Base-by-base conservation (phyloP, 148 eudicot genomes). In the Spergularia bocconei region DNA sequence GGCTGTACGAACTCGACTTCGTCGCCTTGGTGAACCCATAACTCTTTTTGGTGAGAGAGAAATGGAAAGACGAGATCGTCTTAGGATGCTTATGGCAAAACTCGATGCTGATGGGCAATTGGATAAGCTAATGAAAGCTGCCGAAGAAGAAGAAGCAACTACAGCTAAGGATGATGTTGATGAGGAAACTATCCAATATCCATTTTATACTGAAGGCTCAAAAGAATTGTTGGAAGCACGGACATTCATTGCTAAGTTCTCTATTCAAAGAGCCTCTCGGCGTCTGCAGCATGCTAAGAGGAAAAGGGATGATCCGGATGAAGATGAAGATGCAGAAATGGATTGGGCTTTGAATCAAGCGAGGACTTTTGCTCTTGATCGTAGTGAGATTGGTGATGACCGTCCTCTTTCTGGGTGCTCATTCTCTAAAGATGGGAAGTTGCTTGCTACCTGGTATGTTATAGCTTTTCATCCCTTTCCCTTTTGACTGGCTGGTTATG, bases 11-110 rank as follows among this genome's bases (percentile, higher is more conserved):
- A 81, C 86, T 60, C 82, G 97, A 55, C 93, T 94, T 29, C 83
- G 96, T 2, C 83, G 88, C 17, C 91, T 94, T 70, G 93, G 91
- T 70, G 98, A 94, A 67, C 98, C 98, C 11, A 86, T 91, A 15
- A 94, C 98, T 51, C 83, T 94, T 25, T 94, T 88, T 77, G 98
- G 98, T 38, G 98, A 91, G 82, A 90, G 89, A 64, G 98, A 94
- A 79, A 94, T 94, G 98, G 98, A 94, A 80, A 87, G 98, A 77
- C 77, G 98, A n/a, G 98, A 91, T 48, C 87, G 96, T 20, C 75
- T 94, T 73, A 79, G 97, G 86, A 86, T 79, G 87, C 89, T 94
- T 41, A 90, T 94, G 98, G 98, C 88, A 6, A 91, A 86, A 83
- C 90, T 94, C 64, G 98, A 94, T 78, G 71, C 84, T n/a, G 97